A percentile compares a stretch with the other conserved stretches of the same genome.
Evolutionary conservation across 495 filamentous ascomycete genomes (phyloP).

Genomic region (Hyaloscypha variabilis): DNA sequence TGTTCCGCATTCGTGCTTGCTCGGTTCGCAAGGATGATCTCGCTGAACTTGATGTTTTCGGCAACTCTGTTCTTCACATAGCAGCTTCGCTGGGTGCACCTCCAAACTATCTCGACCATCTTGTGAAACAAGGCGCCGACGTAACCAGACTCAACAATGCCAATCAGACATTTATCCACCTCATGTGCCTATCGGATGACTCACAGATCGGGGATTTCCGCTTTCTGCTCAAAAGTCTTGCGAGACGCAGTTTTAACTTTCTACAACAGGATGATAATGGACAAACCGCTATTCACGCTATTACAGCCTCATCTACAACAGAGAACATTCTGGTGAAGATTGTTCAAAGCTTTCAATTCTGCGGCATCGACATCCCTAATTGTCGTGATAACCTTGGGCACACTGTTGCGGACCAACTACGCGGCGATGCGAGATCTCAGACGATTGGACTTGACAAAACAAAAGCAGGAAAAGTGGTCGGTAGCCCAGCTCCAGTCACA

Average conservation of each 20-base stretch:
- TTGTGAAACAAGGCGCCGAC: background rate
- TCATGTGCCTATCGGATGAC: background rate
- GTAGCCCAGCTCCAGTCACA: too few relatives aligned
- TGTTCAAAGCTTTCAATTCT: background rate
- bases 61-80: constrained; percentile 16
- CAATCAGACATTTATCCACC: constrained; percentile 18
- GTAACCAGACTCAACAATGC: constrained; percentile 11
- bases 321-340: background rate
- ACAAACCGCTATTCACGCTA: constrained; percentile 11
- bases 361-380: background rate
- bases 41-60: constrained; percentile 11
- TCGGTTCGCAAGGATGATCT: background rate
- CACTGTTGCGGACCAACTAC: constrained; percentile 5
- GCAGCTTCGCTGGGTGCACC: background rate
- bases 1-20: background rate
- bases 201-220: constrained; percentile 1
- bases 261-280: constrained; percentile 11
- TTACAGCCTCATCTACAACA: constrained; percentile 1
- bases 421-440: too few relatives aligned
- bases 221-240: constrained; percentile 2
- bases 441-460: background rate
- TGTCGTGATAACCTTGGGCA: constrained; percentile 15
- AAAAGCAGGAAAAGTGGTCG: background rate
- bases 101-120: background rate
- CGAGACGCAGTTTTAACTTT: constrained; percentile 4